phyloP scores from a whole-genome alignment of 1,139 yeast genomes.

The Pichia inconspicua region DNA sequence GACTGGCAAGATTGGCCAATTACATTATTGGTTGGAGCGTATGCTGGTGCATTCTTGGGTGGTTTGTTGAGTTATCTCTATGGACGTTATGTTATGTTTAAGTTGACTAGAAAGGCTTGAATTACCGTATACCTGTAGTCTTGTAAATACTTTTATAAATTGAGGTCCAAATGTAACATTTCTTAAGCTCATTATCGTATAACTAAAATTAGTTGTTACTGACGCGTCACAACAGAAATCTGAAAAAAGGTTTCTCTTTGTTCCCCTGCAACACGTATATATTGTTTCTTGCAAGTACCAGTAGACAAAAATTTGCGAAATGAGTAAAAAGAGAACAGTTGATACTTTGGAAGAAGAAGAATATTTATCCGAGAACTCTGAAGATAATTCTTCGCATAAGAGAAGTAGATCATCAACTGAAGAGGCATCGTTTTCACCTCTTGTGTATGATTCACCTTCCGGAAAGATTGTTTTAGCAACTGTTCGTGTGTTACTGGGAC shows the following conservation, averaged over 20 bases:
- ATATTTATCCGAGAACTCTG: neutral
- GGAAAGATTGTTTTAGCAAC: constrained; percentile 19
- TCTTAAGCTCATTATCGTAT: too few species aligned
- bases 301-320: neutral
- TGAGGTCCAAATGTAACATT: too few species aligned
- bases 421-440: neutral
- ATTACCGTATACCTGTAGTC: too few species aligned
- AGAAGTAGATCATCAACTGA: neutral
- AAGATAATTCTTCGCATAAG: neutral
- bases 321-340: neutral
- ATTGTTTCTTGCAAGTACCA: too few species aligned
- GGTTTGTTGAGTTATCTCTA: constrained; percentile 31
- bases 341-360: neutral
- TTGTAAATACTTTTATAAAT: too few species aligned
- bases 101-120: neutral
- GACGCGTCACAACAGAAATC: too few species aligned
- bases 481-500: constrained; percentile 21
- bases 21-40: constrained; percentile 76
- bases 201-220: too few species aligned
- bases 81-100: constrained; percentile 24
- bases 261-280: too few species aligned
- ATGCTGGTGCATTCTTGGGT: constrained; percentile 63
- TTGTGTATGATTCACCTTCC: constrained; percentile 1
- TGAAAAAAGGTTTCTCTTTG: too few species aligned
- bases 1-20: constrained; percentile 99